Conservation (phyloP, 73 alveolate species). For the Paramecium caudatum region DNA sequence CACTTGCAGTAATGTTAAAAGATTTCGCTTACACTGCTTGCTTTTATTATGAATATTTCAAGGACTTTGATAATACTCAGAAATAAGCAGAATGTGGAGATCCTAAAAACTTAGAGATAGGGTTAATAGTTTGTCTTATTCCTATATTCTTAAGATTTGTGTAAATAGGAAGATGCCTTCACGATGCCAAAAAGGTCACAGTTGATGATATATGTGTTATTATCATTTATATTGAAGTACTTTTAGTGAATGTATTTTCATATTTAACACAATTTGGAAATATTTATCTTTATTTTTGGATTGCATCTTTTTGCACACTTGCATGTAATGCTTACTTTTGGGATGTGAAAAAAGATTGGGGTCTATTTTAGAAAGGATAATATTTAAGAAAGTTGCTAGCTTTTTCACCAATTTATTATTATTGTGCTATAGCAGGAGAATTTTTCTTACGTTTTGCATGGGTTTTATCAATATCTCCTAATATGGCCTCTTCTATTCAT, state of each 20-base stretch:
- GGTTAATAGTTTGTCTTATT: conserved; percentile 1
- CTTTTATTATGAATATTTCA: conserved; percentile 5
- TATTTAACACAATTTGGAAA: conserved; percentile 10
- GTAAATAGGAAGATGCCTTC: neutral
- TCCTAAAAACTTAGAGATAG: conserved; percentile 32
- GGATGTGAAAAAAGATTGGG: conserved; percentile 68
- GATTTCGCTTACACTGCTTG: conserved; percentile 42
- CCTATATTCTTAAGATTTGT: conserved; percentile 46
- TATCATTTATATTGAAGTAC: conserved; percentile 19
- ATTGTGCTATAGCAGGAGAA: neutral
- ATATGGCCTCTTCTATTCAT: conserved; percentile 30
- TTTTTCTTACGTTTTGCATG: conserved; percentile 53
- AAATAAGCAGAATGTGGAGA: conserved; percentile 32
- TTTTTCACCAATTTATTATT: neutral
- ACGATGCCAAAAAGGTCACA: conserved; percentile 17
- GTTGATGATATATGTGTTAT: neutral
- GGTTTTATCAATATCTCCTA: conserved; percentile 41
- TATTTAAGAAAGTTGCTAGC: conserved; percentile 27
- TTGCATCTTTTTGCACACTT: neutral
- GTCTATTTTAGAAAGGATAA: neutral
- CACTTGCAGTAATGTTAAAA: conserved; percentile 7
- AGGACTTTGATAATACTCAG: neutral
- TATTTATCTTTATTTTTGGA: neutral
- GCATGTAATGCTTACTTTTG: conserved; percentile 45
- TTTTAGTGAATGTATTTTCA: neutral